phyloP scores from a whole-genome alignment of 768 basidiomycete species.

The Xerocomellus intermedius region DNA sequence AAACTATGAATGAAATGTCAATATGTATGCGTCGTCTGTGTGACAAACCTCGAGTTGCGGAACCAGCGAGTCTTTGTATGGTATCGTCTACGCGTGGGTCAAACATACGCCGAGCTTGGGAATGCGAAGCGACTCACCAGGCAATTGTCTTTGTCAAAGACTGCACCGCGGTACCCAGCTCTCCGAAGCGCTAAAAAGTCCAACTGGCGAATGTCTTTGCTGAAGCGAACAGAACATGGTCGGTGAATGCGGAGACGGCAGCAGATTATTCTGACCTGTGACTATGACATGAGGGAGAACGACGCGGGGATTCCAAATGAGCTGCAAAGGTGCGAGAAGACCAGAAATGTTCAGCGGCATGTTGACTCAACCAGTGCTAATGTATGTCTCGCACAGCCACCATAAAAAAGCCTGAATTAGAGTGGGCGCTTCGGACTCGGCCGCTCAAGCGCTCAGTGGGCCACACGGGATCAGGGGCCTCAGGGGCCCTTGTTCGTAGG shows the following conservation, averaged over 20 bases:
- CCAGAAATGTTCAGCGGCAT: slow-evolving; percentile 81
- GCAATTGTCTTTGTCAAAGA: slow-evolving; percentile 99
- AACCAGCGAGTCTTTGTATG: slow-evolving; percentile 71
- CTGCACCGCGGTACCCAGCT: slow-evolving; percentile 83
- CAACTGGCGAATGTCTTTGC: slow-evolving; percentile 81
- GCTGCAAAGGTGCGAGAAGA: slow-evolving; percentile 66
- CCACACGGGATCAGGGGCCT: no score
- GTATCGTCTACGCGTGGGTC: slow-evolving; percentile 60
- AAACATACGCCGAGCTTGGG: background rate
- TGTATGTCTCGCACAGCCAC: background rate
- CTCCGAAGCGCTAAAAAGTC: slow-evolving; percentile 70
- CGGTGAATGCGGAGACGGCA: slow-evolving; percentile 1
- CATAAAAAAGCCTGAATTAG: background rate
- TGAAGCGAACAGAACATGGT: slow-evolving; percentile 30
- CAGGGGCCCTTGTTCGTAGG: no score
- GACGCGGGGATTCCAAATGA: slow-evolving; percentile 63
- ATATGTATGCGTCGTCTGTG: no score
- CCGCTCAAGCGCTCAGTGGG: no score
- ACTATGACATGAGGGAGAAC: slow-evolving; percentile 64
- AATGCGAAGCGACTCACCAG: slow-evolving; percentile 50
- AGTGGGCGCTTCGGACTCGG: no score
- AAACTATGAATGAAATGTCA: background rate
- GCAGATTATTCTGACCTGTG: slow-evolving; percentile 49
- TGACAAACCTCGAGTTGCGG: slow-evolving; percentile 67
- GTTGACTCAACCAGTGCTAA: background rate